Percentiles rank a stretch among this genome's conserved stretches.
Evolutionary conservation across 352 stramenopile species (phyloP).

Genomic region (Pythium monospermum): DNA sequence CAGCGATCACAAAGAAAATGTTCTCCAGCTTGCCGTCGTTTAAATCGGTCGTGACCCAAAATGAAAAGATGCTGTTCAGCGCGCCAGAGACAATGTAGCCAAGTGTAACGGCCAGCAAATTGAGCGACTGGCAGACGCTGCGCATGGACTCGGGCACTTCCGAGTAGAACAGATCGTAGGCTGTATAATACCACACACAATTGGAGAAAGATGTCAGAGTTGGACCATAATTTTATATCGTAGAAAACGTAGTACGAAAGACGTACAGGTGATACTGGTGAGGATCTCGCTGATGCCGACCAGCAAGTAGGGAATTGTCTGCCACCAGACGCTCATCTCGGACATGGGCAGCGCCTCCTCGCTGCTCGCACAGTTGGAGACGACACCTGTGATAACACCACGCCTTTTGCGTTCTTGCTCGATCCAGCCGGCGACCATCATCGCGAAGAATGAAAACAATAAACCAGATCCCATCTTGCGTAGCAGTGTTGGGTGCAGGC

Average conservation of each 20-base stretch:
- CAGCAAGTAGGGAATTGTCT: slow-evolving; percentile 85
- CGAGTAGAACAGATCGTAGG: slow-evolving; percentile 90
- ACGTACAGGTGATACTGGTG: slow-evolving; percentile 87
- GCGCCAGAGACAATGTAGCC: slow-evolving; percentile 82
- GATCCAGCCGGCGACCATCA: slow-evolving; percentile 65
- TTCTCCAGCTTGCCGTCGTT: slow-evolving; percentile 87
- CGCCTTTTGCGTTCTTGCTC: slow-evolving; percentile 68
- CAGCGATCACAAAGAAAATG: slow-evolving; percentile 84
- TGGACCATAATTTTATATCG: no score
- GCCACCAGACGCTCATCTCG: slow-evolving; percentile 85
- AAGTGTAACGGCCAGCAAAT: slow-evolving; percentile 87
- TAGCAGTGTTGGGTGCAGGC: slow-evolving; percentile 74
- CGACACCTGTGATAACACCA: slow-evolving; percentile 35
- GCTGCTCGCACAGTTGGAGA: slow-evolving; percentile 71
- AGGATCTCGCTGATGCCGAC: slow-evolving; percentile 89
- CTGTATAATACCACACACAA: no score
- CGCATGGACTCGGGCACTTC: slow-evolving; percentile 89
- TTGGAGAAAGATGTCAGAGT: no score
- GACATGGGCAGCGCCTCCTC: slow-evolving; percentile 70
- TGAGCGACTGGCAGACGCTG: slow-evolving; percentile 86
- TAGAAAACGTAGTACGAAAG: no score
- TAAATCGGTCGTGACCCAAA: slow-evolving; percentile 87
- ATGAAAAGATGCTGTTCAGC: slow-evolving; percentile 86
- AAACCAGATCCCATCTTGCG: slow-evolving; percentile 85
- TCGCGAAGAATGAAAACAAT: slow-evolving; percentile 72